phyloP scores from a whole-genome alignment of 1,284 basidiomycete genomes.

The Ustilago curta region DNA sequence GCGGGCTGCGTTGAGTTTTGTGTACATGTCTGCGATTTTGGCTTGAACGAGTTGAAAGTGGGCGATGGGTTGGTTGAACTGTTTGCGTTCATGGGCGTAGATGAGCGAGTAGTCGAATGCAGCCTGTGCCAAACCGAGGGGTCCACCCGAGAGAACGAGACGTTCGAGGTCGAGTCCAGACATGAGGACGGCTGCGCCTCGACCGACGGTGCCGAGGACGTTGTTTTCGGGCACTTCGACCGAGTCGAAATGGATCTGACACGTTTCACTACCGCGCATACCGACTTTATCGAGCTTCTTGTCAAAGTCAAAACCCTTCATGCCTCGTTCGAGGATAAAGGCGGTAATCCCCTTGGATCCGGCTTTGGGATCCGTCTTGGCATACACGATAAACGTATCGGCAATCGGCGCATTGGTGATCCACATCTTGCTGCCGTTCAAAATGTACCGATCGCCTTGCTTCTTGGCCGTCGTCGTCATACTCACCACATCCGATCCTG shows the following conservation, averaged over 20 bases:
- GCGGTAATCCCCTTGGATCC: slow-evolving; percentile 90
- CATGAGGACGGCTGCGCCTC: slow-evolving; percentile 90
- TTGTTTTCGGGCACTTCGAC: slow-evolving; percentile 85
- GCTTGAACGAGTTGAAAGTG: slow-evolving; percentile 97
- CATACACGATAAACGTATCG: slow-evolving; percentile 90
- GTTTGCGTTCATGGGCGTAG: slow-evolving; percentile 90
- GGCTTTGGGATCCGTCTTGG: slow-evolving; percentile 83
- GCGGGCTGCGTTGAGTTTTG: slow-evolving; percentile 86
- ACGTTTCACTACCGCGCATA: slow-evolving; percentile 95
- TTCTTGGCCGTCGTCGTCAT: slow-evolving; percentile 85
- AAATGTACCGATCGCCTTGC: slow-evolving; percentile 78
- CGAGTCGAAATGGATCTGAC: slow-evolving; percentile 91
- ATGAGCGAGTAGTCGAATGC: slow-evolving; percentile 89
- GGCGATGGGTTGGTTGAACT: slow-evolving; percentile 87
- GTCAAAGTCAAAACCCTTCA: slow-evolving; percentile 86
- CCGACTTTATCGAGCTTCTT: slow-evolving; percentile 94
- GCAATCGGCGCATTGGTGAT: slow-evolving; percentile 94
- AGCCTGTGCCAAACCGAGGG: slow-evolving; percentile 85
- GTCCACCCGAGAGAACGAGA: slow-evolving; percentile 88
- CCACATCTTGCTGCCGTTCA: slow-evolving; percentile 95
- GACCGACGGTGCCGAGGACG: slow-evolving; percentile 82
- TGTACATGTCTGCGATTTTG: slow-evolving; percentile 87
- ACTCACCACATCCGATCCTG: slow-evolving; percentile 90
- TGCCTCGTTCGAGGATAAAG: slow-evolving; percentile 86
- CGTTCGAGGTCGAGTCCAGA: slow-evolving; percentile 92